phyloP scores from a whole-genome alignment of 305 asterid species.

The Fraxinus velutina region DNA sequence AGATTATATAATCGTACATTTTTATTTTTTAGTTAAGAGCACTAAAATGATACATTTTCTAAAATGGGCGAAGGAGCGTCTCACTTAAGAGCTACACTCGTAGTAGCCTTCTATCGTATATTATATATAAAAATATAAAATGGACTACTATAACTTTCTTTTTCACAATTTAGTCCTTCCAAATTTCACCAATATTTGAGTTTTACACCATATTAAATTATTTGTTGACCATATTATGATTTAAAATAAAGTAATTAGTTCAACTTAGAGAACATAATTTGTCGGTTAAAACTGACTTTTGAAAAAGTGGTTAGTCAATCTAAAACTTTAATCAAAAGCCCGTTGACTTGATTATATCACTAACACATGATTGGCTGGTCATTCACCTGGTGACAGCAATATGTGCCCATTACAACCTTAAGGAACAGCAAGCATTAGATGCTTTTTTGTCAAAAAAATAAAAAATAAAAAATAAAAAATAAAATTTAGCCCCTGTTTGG shows the following conservation, averaged over 20 bases:
- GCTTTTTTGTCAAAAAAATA: not conserved
- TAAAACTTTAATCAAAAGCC: constrained; percentile 31
- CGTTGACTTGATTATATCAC: constrained; percentile 31
- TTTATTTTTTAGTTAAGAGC: not conserved
- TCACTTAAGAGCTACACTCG: not conserved
- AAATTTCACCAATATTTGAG: not conserved
- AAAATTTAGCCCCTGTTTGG: not conserved
- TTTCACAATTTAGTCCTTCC: not conserved
- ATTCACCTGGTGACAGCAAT: constrained; percentile 44
- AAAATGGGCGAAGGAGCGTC: not conserved
- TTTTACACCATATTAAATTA: not conserved
- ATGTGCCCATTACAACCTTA: constrained; percentile 17
- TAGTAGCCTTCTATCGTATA: not conserved
- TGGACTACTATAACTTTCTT: not conserved
- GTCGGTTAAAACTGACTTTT: constrained; percentile 7
- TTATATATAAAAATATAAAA: not conserved
- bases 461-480: no score
- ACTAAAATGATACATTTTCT: not conserved
- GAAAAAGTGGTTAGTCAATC: constrained; percentile 32
- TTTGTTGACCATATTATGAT: not conserved
- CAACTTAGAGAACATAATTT: constrained; percentile 5
- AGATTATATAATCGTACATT: not conserved
- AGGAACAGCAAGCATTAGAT: not conserved
- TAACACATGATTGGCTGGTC: constrained; percentile 40
- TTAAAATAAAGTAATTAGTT: not conserved